These are phyloP conservation scores for Cystofilobasidium ferigula DNA, from an alignment of 768 basidiomycete species.

Conservation along the genomic window DNA sequence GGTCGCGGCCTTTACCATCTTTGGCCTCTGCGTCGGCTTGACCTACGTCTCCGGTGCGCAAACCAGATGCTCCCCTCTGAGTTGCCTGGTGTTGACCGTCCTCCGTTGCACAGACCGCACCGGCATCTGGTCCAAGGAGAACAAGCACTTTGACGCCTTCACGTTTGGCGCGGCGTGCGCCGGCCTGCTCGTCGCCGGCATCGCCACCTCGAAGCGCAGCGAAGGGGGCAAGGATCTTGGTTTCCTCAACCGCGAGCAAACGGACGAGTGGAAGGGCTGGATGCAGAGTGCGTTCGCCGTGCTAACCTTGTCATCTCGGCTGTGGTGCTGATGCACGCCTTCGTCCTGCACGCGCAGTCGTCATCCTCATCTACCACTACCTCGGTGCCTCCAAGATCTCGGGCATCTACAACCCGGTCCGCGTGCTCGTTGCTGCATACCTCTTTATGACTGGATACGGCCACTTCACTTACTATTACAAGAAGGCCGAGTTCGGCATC, in stretches of 20 bases:
- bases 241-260: constrained; percentile 82
- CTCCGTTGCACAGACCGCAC: constrained; percentile 59
- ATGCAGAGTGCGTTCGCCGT: constrained; percentile 72
- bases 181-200: constrained; percentile 48
- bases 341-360: constrained; percentile 45
- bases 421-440: constrained; percentile 77
- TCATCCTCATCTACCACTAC: constrained; percentile 86
- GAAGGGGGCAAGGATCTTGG: constrained; percentile 70
- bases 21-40: constrained; percentile 56
- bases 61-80: neutral
- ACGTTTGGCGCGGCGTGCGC: constrained; percentile 52
- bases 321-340: neutral
- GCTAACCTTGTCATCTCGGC: neutral
- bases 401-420: constrained; percentile 85
- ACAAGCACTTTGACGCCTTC: constrained; percentile 67
- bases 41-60: constrained; percentile 50
- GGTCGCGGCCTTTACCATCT: constrained; percentile 47
- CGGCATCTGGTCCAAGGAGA: constrained; percentile 74
- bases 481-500: constrained; percentile 77
- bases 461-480: constrained; percentile 75
- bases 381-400: constrained; percentile 77
- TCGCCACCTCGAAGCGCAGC: constrained; percentile 49
- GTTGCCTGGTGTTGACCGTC: neutral
- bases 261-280: constrained; percentile 97
- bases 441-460: constrained; percentile 80